These are phyloP conservation scores for Lizonia empirigonia DNA, from an alignment of 2,329 filamentous ascomycete species.

Conservation along the genomic window DNA sequence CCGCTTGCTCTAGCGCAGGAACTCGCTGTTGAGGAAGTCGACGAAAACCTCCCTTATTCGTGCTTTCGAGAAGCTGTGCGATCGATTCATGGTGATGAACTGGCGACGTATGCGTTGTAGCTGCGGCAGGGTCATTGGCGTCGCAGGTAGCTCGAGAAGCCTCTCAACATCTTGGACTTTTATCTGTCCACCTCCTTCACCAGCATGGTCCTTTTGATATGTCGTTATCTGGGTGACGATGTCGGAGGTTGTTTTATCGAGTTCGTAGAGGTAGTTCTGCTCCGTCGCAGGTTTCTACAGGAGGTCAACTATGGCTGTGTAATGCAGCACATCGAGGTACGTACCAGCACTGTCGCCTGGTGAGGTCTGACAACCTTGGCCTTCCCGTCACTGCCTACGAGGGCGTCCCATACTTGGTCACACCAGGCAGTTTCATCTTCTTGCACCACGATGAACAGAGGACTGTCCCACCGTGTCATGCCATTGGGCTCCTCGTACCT, in stretches of 20 bases:
- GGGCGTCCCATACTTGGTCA: slow-evolving; percentile 74
- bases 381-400: slow-evolving; percentile 66
- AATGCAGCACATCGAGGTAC: slow-evolving; percentile 9
- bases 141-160: slow-evolving; percentile 68
- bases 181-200: slow-evolving; percentile 66
- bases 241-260: slow-evolving; percentile 79
- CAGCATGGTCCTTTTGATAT: slow-evolving; percentile 67
- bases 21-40: slow-evolving; percentile 48
- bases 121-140: slow-evolving; percentile 72
- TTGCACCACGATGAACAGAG: slow-evolving; percentile 78
- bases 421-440: slow-evolving; percentile 73
- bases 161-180: slow-evolving; percentile 60
- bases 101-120: slow-evolving; percentile 78
- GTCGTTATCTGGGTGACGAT: slow-evolving; percentile 73
- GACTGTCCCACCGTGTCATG: slow-evolving; percentile 84
- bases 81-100: slow-evolving; percentile 75
- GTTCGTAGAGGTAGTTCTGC: slow-evolving; percentile 76
- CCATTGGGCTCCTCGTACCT: slow-evolving; percentile 85
- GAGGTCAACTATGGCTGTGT: slow-evolving; percentile 2
- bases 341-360: slow-evolving; percentile 70
- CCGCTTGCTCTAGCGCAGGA: slow-evolving; percentile 33
- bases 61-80: slow-evolving; percentile 58
- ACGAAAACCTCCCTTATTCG: slow-evolving; percentile 48
- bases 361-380: slow-evolving; percentile 73
- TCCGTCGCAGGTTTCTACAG: slow-evolving; percentile 62